Evolutionary conservation across 176 grass and related monocot species (phyloP).

Genomic region (Ensete glaucum): DNA sequence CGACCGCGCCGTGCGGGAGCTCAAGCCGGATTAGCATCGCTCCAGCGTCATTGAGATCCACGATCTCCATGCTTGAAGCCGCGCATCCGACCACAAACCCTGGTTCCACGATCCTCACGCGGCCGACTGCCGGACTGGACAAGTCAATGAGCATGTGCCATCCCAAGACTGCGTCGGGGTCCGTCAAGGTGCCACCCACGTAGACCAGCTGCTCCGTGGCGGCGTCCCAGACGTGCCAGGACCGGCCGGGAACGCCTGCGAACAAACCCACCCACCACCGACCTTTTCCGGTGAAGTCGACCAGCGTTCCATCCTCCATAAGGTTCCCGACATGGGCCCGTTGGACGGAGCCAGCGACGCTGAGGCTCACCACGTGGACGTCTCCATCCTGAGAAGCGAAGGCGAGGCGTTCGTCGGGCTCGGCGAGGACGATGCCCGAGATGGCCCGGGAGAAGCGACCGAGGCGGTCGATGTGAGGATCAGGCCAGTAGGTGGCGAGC

Average conservation of each 20-base stretch:
- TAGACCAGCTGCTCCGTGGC: slow-evolving; percentile 22
- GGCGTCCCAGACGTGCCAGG: slow-evolving; percentile 38
- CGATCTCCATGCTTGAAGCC: slow-evolving; percentile 23
- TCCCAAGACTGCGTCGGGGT: slow-evolving; percentile 20
- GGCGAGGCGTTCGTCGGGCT: slow-evolving; percentile 10
- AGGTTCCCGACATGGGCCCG: slow-evolving; percentile 17
- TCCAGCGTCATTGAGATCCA: slow-evolving; percentile 17
- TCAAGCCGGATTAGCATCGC: slow-evolving; percentile 11
- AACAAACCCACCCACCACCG: slow-evolving; percentile 37
- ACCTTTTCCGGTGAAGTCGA: slow-evolving; percentile 28
- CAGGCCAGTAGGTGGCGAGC: slow-evolving; percentile 13
- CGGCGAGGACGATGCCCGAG: slow-evolving; percentile 27
- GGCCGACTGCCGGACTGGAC: slow-evolving; percentile 5
- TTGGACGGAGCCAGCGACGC: background rate
- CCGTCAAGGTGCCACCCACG: slow-evolving; percentile 25
- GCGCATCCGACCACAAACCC: slow-evolving; percentile 22
- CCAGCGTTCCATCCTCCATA: slow-evolving; percentile 29
- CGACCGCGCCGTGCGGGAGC: background rate
- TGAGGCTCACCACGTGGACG: slow-evolving; percentile 18
- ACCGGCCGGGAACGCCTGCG: slow-evolving; percentile 27
- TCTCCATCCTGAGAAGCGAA: slow-evolving; percentile 25
- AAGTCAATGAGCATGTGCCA: slow-evolving; percentile 32
- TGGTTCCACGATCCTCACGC: slow-evolving; percentile 8
- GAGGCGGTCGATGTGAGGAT: slow-evolving; percentile 24
- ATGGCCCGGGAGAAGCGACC: slow-evolving; percentile 30